Base-by-base conservation (phyloP, 805 yeast species). In the Starmerella floricola region DNA sequence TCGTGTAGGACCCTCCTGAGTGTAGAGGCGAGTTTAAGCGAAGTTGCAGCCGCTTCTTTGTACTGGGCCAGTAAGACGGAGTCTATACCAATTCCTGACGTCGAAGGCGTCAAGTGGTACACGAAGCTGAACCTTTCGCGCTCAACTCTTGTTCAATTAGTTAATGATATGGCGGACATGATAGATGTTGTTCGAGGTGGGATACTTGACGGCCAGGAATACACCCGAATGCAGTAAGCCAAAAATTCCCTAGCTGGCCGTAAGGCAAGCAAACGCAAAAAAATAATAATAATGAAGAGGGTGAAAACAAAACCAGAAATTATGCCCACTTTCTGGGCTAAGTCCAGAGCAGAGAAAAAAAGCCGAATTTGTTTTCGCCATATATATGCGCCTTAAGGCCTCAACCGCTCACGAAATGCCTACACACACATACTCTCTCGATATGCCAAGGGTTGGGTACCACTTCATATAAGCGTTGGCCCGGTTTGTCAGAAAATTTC, bases 31-130 rank as follows among this genome's bases (percentile, higher is more conserved):
- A 48, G 61, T 6, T 47, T 64, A 15, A 40, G 52, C 12, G 50
- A 52, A 18, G 47, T 67, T n/a, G 67, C 69, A 8, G 64, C 61
- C 3, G 61, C 62, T 0, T 62, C 68, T 16, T 40, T 64, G 16
- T 57, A 56, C 49, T 61, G 61, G 59, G 64, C 67, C 1, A 41
- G 58, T 13, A 44, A 42, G 16, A 23, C 44, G 12, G 33, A 41
- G 13, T 18, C 36, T 2, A n/a, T 34, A 8, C 23, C 34, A 3
- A 31, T 48, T 6, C 41, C 50, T 2, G 45, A 38, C 1, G 18
- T 31, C 15, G 45, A 48, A 12, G 54, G 47, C 17, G 29, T 33
- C 24, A 38, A 44, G 30, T 53, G 55, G 55, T 53, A 44, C 38
- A 8, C 17, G 8, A 11, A 23, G 6, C 35, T 24, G 15, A 44